Evolutionary conservation across 805 yeast species (phyloP), one percentile per base, ranked within the genome.

Genomic region (Metschnikowia gelsemii): DNA sequence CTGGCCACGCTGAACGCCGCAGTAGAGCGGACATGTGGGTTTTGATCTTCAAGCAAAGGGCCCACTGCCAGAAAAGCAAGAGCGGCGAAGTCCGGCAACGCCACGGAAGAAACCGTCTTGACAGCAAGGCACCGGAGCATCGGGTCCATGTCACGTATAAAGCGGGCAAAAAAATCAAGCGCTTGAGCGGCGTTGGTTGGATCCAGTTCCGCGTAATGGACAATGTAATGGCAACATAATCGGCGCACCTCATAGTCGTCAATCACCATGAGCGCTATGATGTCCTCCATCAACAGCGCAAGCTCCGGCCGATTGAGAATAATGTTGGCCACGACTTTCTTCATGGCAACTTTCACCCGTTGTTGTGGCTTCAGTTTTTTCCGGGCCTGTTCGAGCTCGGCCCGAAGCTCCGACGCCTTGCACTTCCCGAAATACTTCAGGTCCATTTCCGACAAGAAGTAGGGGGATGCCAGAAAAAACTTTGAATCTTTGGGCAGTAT

Each of bases 291-390:
- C 40, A 91, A 58, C 14, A 65, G 59, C 8, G 79, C 70, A 78
- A 89, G 78, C 56, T 91, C 96, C 42, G 75, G 75, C 59, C 87
- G 87, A 36, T 89, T 88, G 63, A 88, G 72, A 5, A 95, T 83
- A 62, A 88, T 75, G 61, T 89, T 90, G 31, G 96, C 91, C 6
- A 90, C 72, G 20, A 88, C 75, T 55, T 84, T 85, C 59, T 82
- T 82, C 55, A 91, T 53, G 5, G 68, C 63, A 22, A 58, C 44
- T 47, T 62, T 65, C 47, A 70, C 55, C 25, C 69, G 58, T 20
- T 52, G 51, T 24, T 62, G 67, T 7, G 74, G 70, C 45, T 66
- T 67, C 31, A 68, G 62, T 46, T 69, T 70, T 51, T 66, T 69
- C 46, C 58, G 54, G 20, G 73, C 73, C 54, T 66, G 72, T 21